phyloP scores from a whole-genome alignment of 2,329 filamentous ascomycete species.

The Delphinella strobiligena region DNA sequence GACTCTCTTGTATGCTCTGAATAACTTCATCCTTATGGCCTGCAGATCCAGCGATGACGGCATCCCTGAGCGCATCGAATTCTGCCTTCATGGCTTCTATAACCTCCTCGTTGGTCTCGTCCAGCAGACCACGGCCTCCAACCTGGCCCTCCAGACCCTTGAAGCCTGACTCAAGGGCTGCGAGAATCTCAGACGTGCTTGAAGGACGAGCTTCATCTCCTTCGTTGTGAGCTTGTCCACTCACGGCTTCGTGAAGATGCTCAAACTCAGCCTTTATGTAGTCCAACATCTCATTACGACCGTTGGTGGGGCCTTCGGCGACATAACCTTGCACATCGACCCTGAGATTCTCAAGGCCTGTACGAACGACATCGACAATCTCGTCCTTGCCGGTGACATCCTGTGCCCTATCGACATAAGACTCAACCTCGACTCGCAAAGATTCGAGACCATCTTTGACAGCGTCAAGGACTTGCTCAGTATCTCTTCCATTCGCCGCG shows the following conservation, averaged over 20 bases:
- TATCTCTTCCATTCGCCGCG: conserved; percentile 65
- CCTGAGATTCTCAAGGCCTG: conserved; percentile 54
- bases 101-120: conserved; percentile 31
- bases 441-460: conserved; percentile 79
- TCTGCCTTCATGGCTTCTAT: conserved; percentile 67
- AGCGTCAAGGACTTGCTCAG: conserved; percentile 77
- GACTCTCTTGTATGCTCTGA: conserved; percentile 43
- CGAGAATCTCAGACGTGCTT: conserved; percentile 27
- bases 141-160: conserved; percentile 29
- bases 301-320: conserved; percentile 29
- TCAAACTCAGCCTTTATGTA: conserved; percentile 48
- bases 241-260: conserved; percentile 47
- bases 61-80: conserved; percentile 68
- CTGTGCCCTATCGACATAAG: conserved; percentile 61
- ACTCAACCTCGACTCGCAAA: conserved; percentile 67
- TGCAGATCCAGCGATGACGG: conserved; percentile 51
- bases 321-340: conserved; percentile 44
- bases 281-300: conserved; percentile 33
- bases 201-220: conserved; percentile 7
- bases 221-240: conserved; percentile 12
- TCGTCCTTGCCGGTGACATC: conserved; percentile 64
- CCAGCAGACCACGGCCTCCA: conserved; percentile 22
- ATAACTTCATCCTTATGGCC: conserved; percentile 50
- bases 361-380: conserved; percentile 56
- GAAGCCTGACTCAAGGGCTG: conserved; percentile 27